Evolutionary conservation across 2,329 filamentous ascomycete species (phyloP).

Genomic region (Aspergillus amoenus): DNA sequence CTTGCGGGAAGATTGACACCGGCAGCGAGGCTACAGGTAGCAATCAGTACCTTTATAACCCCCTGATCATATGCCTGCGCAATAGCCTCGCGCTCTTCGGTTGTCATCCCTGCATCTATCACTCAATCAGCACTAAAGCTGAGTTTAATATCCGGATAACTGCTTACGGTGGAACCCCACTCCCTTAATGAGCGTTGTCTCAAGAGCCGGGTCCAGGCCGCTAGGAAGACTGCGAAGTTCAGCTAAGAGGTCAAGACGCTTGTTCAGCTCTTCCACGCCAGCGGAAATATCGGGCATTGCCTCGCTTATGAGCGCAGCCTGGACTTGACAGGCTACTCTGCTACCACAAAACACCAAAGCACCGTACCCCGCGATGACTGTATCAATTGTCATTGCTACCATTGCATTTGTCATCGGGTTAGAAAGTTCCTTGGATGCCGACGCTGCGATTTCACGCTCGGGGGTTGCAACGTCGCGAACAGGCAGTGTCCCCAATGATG

Average conservation of each 20-base stretch:
- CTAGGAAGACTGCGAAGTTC: conserved; percentile 65
- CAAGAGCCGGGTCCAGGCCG: conserved; percentile 65
- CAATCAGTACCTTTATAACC: conserved; percentile 67
- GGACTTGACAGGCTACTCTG: conserved; percentile 64
- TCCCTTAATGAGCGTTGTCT: conserved; percentile 63
- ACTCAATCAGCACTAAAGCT: conserved; percentile 27
- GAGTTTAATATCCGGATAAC: neutral
- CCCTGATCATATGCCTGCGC: conserved; percentile 70
- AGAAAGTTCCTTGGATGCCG: conserved; percentile 60
- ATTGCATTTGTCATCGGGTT: conserved; percentile 69
- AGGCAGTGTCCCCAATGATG: conserved; percentile 25
- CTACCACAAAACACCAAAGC: conserved; percentile 73
- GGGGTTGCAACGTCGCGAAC: conserved; percentile 36
- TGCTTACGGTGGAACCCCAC: conserved; percentile 71
- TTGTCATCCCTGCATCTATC: conserved; percentile 57
- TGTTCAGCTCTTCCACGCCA: conserved; percentile 52
- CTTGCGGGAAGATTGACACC: conserved; percentile 75
- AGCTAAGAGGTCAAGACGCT: conserved; percentile 62
- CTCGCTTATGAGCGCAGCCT: conserved; percentile 67
- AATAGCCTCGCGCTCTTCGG: conserved; percentile 71
- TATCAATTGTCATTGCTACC: conserved; percentile 68
- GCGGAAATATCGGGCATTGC: conserved; percentile 58
- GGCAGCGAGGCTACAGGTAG: conserved; percentile 77
- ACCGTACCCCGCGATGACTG: conserved; percentile 66
- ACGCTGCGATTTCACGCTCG: conserved; percentile 53